Evolutionary conservation across 2,329 filamentous ascomycete species (phyloP).

Genomic region (Calcarisporium arbuscula): DNA sequence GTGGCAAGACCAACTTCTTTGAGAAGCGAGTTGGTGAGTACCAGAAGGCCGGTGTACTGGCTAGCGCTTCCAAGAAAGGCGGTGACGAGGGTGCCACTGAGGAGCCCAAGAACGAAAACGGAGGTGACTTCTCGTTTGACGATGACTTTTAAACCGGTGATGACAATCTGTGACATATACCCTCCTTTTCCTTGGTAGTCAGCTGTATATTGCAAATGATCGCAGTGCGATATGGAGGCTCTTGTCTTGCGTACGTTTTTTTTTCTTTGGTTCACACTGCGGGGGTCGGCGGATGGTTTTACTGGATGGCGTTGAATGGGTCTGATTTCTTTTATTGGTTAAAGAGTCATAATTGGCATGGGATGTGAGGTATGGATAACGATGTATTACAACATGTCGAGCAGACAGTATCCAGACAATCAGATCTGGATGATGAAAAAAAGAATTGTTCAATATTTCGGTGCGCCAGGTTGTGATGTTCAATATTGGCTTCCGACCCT

Average conservation of each 20-base stretch:
- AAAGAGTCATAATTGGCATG: no score
- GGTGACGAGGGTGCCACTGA: conserved; percentile 36
- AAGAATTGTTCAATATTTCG: no score
- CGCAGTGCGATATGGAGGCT: conserved; percentile 9
- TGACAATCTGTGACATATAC: conserved; percentile 16
- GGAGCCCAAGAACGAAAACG: conserved; percentile 50
- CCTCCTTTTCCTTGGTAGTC: no score
- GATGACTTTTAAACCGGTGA: conserved; percentile 77
- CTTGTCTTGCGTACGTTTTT: conserved; percentile 3
- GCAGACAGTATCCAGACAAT: no score
- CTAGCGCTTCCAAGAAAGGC: conserved; percentile 71
- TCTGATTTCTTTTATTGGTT: no score
- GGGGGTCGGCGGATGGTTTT: no score
- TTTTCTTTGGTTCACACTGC: no score
- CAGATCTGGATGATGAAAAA: no score
- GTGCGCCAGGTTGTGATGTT: not conserved
- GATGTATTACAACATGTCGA: conserved; percentile 10
- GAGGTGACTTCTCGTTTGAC: conserved; percentile 85
- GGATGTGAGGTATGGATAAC: conserved; percentile 12
- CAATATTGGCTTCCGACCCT: no score
- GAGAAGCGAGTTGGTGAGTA: conserved; percentile 99
- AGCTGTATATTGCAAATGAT: conserved; percentile 18
- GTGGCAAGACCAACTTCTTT: conserved; percentile 99
- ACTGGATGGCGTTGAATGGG: conserved; percentile 14
- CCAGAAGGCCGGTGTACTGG: conserved; percentile 99